Percentiles rank a stretch among this genome's conserved stretches.
These are phyloP conservation scores for Filobasidium floriforme DNA, from an alignment of 768 basidiomycete species.

Conservation along the genomic window DNA sequence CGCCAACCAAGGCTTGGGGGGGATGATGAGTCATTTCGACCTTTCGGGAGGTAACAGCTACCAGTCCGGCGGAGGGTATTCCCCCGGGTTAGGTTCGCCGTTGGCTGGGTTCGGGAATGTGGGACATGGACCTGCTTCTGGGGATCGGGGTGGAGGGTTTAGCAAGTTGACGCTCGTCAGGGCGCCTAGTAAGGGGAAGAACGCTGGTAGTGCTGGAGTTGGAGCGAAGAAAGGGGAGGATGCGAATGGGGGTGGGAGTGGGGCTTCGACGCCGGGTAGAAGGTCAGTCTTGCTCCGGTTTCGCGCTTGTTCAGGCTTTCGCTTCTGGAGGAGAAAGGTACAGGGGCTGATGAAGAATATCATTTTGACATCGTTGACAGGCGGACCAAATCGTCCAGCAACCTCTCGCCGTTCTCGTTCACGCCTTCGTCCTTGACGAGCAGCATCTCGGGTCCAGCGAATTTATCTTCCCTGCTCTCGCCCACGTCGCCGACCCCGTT, in stretches of 20 bases:
- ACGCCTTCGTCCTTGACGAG: slow-evolving; percentile 28
- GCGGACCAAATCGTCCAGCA: slow-evolving; percentile 1
- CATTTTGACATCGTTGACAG: background rate
- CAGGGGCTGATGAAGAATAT: background rate
- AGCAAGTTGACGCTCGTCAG: slow-evolving; percentile 40
- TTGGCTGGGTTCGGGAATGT: background rate
- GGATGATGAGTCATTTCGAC: too few species aligned
- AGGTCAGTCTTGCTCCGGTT: background rate
- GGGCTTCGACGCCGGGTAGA: background rate
- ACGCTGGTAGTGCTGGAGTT: background rate
- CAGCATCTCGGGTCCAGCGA: background rate
- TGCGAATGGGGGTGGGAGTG: background rate
- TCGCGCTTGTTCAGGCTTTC: background rate
- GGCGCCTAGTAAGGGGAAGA: slow-evolving; percentile 30
- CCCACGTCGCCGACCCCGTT: slow-evolving; percentile 17
- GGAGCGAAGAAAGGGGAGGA: background rate
- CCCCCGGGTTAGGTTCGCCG: too few species aligned
- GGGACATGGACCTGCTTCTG: background rate
- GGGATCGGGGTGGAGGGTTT: slow-evolving; percentile 25
- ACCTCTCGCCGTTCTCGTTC: slow-evolving; percentile 5
- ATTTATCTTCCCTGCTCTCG: slow-evolving; percentile 12
- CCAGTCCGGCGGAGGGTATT: too few species aligned
- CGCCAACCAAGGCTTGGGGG: slow-evolving; percentile 1
- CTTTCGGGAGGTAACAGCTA: too few species aligned
- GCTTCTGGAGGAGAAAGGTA: background rate